Percentiles rank a stretch among this genome's conserved stretches.
These are phyloP conservation scores for Sphagnum tenellum DNA, from an alignment of 225 moss, liverwort and hornwort species.

Conservation along the genomic window DNA sequence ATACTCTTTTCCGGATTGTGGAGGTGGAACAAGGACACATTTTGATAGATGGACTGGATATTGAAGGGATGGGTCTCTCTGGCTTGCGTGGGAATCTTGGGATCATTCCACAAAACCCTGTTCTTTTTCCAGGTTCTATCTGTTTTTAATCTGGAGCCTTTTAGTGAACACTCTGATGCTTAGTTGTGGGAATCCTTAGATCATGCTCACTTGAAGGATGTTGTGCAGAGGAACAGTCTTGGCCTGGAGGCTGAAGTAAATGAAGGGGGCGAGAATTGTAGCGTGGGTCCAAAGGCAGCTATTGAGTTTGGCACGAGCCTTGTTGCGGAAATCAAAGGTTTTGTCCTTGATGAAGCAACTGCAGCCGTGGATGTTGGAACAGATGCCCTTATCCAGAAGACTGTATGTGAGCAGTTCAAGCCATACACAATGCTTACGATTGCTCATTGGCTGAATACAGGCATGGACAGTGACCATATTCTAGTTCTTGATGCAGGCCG, in stretches of 20 bases:
- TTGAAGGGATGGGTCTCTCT: slow-evolving; percentile 41
- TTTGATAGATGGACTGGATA: slow-evolving; percentile 46
- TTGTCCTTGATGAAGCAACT: slow-evolving; percentile 74
- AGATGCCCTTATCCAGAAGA: slow-evolving; percentile 71
- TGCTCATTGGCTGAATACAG: slow-evolving; percentile 70
- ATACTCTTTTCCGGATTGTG: slow-evolving; percentile 66
- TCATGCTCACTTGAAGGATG: slow-evolving; percentile 64
- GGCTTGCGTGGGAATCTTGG: slow-evolving; percentile 52
- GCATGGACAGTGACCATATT: slow-evolving; percentile 69
- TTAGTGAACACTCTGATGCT: slow-evolving; percentile 57
- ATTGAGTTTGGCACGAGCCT: slow-evolving; percentile 63
- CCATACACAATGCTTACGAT: slow-evolving; percentile 76
- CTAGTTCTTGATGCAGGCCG: slow-evolving; percentile 62
- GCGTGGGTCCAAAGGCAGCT: slow-evolving; percentile 74
- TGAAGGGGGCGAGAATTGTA: slow-evolving; percentile 73
- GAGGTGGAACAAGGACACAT: slow-evolving; percentile 58
- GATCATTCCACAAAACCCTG: slow-evolving; percentile 67
- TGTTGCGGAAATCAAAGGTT: slow-evolving; percentile 62
- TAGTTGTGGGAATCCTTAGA: slow-evolving; percentile 70
- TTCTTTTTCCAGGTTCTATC: slow-evolving; percentile 62
- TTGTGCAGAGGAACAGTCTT: slow-evolving; percentile 33
- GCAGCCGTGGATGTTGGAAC: slow-evolving; percentile 79
- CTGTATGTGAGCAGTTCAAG: slow-evolving; percentile 69
- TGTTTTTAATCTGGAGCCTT: slow-evolving; percentile 79
- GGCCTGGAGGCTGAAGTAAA: slow-evolving; percentile 60